phyloP scores from a whole-genome alignment of 2,329 filamentous ascomycete genomes.

The Fusarium brachygibbosum region DNA sequence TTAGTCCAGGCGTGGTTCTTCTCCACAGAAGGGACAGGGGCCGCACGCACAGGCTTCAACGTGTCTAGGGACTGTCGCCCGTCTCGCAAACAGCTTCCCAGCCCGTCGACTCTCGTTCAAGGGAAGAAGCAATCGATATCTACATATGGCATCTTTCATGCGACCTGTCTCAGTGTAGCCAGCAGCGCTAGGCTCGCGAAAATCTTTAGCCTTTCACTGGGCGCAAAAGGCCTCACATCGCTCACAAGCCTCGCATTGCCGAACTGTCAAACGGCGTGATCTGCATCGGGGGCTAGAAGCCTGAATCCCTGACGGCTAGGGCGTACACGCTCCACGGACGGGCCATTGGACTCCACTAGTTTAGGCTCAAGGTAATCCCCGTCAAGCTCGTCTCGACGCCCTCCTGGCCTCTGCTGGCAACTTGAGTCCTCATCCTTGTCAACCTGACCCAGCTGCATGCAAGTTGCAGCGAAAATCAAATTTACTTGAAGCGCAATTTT shows the following conservation, averaged over 20 bases:
- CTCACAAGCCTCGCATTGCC: constrained; percentile 41
- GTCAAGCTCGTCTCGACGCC: constrained; percentile 47
- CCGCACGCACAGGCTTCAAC: not conserved
- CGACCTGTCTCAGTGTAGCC: not conserved
- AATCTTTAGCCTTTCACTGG: constrained; percentile 24
- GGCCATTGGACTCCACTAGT: constrained; percentile 35
- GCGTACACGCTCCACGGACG: constrained; percentile 38
- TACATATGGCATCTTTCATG: not conserved
- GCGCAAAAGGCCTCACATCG: constrained; percentile 23
- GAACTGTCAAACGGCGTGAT: constrained; percentile 51
- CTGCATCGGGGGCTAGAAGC: constrained; percentile 49
- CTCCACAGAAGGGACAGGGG: not conserved
- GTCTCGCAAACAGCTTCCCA: not conserved
- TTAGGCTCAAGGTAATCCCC: constrained; percentile 43
- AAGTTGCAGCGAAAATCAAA: constrained; percentile 48
- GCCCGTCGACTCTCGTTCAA: not conserved
- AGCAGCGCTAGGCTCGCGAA: constrained; percentile 8
- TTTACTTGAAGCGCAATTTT: constrained; percentile 54
- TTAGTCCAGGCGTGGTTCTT: not conserved
- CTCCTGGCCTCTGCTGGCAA: constrained; percentile 31
- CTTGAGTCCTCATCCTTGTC: constrained; percentile 41
- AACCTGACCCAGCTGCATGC: constrained; percentile 42
- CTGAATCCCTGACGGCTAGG: constrained; percentile 48
- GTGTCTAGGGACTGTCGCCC: not conserved
- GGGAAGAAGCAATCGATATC: not conserved